These are phyloP conservation scores for Neofusicoccum cordaticola DNA, from an alignment of 2,329 filamentous ascomycete genomes.

Conservation along the genomic window DNA sequence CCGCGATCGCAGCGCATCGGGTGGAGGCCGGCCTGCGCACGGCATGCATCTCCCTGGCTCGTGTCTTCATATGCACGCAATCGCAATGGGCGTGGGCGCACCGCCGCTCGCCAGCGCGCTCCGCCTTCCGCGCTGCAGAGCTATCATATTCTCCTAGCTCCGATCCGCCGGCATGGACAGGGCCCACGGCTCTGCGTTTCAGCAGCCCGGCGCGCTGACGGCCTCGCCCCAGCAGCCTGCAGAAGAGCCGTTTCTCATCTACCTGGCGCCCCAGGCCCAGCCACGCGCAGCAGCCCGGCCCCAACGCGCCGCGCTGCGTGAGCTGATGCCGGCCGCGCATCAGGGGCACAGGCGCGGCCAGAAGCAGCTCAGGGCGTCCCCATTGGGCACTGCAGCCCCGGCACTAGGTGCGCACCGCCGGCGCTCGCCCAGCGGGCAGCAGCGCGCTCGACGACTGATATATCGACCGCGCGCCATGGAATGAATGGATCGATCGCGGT, in stretches of 20 bases:
- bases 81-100: background rate
- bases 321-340: slow-evolving; percentile 11
- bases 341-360: slow-evolving; percentile 12
- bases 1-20: slow-evolving; percentile 6
- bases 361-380: background rate
- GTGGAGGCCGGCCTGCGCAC: background rate
- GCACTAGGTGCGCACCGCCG: slow-evolving; percentile 1
- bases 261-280: slow-evolving; percentile 6
- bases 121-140: background rate
- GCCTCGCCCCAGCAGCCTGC: background rate
- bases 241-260: slow-evolving; percentile 10
- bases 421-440: background rate
- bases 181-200: background rate
- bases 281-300: slow-evolving; percentile 9
- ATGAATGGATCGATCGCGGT: slow-evolving; percentile 9
- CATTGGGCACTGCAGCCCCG: slow-evolving; percentile 10
- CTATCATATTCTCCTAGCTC: background rate
- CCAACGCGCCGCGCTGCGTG: background rate
- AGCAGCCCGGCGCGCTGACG: background rate
- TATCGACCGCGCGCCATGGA: background rate
- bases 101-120: background rate
- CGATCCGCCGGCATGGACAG: background rate
- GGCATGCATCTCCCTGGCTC: slow-evolving; percentile 7
- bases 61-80: slow-evolving; percentile 4
- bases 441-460: background rate